phyloP scores from a whole-genome alignment of 2,329 filamentous ascomycete genomes.

The Mariannaea elegans region DNA sequence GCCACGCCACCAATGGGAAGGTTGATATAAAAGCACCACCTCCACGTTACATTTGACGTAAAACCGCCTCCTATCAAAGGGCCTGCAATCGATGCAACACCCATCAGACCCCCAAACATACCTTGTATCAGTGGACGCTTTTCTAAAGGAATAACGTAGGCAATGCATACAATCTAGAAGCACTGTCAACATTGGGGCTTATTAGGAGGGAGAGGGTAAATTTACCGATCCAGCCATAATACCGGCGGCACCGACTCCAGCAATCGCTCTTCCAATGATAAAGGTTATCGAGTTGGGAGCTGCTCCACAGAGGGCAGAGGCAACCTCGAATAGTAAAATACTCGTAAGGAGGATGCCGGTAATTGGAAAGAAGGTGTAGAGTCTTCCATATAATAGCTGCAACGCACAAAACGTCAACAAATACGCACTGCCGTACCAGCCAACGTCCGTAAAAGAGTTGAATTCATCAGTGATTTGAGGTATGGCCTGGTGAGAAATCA shows the following conservation, averaged over 20 bases:
- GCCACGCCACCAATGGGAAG: conserved; percentile 46
- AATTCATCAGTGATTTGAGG: conserved; percentile 39
- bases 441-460: conserved; percentile 39
- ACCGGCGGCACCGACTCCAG: neutral
- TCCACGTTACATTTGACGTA: conserved; percentile 41
- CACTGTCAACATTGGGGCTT: neutral
- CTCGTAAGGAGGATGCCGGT: neutral
- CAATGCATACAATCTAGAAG: conserved; percentile 26
- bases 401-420: conserved; percentile 49
- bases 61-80: conserved; percentile 42
- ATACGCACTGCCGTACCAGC: conserved; percentile 47
- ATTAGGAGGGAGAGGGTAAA: neutral
- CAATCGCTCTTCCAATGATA: neutral
- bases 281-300: neutral
- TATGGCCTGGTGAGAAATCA: no score
- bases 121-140: conserved; percentile 42
- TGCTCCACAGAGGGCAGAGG: neutral
- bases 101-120: conserved; percentile 52
- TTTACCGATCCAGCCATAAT: neutral
- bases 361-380: neutral
- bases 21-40: conserved; percentile 50
- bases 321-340: neutral
- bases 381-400: conserved; percentile 40
- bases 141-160: conserved; percentile 47
- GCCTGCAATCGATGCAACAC: conserved; percentile 45